Base-by-base conservation (phyloP, 1,139 yeast genomes). In the Blastobotrys persicus region DNA sequence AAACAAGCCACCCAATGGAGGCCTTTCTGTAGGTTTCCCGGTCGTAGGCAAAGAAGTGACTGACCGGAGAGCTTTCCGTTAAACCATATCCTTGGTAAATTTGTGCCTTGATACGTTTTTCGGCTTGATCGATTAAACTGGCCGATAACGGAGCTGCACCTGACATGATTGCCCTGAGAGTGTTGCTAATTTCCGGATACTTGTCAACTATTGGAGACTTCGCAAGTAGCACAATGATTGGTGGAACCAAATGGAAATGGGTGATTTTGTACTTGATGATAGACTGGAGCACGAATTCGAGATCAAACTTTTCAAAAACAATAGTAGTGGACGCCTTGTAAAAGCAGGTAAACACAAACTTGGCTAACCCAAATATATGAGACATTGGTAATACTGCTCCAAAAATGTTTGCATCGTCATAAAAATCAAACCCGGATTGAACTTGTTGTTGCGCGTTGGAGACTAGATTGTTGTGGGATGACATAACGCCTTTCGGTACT, bases 61-160 rank as follows among this genome's bases (percentile, higher is more conserved):
- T 55, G 43, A 67, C 61, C 0, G 73, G 74, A 2, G 71, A 57
- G 2, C 72, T 62, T 50, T 69, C 73, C 1, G 94, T 86, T 55
- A 84, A 72, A 0, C 95, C 95, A 63, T 85, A 86, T n/a, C 91
- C 94, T 67, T 86, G 92, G 31, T 47, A 49, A 16, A 69, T 48
- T 14, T 56, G 51, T 1, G 54, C 54, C 11, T 39, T 33, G 18
- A 64, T 43, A 14, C 66, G 52, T 1, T 43, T 46, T 42, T 52
- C 48, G 4, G 68, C 69, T 2, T 61, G 59, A 2, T 45, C 52
- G 5, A 65, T 59, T 9, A 66, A 51, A 1, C 58, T 55, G 40
- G 54, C 48, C 3, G 71, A 64, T 9, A 69, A 55, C 6, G 74
- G 74, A 2, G 74, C 74, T 1, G 74, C 74, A 2, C 74, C 74